Conservation (phyloP, 352 stramenopile genomes). For the Globisporangium mamillatum region DNA sequence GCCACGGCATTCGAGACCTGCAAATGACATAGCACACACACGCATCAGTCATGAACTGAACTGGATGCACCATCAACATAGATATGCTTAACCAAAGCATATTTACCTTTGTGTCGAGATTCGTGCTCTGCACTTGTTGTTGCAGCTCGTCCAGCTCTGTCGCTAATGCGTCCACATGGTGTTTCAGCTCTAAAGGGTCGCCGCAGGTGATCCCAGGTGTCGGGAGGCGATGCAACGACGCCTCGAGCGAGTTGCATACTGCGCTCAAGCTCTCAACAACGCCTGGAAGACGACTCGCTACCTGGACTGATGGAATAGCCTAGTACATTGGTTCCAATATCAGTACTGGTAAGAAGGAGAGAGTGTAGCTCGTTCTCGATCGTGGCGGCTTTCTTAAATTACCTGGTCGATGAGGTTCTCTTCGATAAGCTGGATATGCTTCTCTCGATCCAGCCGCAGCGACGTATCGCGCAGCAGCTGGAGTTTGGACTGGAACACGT, state of each 20-base stretch:
- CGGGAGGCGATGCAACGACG: conserved; percentile 35
- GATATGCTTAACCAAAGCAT: not conserved
- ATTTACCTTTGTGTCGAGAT: conserved; percentile 27
- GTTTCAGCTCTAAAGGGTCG: conserved; percentile 26
- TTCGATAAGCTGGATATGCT: conserved; percentile 26
- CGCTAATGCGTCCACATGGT: conserved; percentile 27
- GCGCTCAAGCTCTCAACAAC: conserved; percentile 21
- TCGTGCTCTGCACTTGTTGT: conserved; percentile 21
- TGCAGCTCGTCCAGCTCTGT: conserved; percentile 30
- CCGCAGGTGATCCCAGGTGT: conserved; percentile 26
- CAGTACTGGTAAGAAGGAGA: not conserved
- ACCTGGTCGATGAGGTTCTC: conserved; percentile 31
- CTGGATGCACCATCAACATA: not conserved
- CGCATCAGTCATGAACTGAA: not conserved
- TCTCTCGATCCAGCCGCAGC: conserved; percentile 39
- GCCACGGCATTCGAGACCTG: conserved; percentile 29
- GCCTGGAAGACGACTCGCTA: conserved; percentile 21
- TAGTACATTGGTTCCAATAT: not conserved
- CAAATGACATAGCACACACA: not conserved
- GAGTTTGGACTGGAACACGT: conserved; percentile 47
- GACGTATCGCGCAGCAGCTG: conserved; percentile 43
- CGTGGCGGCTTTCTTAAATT: not conserved
- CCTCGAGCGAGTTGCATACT: conserved; percentile 29
- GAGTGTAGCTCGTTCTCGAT: not conserved
- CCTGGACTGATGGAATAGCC: conserved; percentile 18